These are phyloP conservation scores for Exophiala calicioides DNA, from an alignment of 2,329 filamentous ascomycete species.

Conservation along the genomic window DNA sequence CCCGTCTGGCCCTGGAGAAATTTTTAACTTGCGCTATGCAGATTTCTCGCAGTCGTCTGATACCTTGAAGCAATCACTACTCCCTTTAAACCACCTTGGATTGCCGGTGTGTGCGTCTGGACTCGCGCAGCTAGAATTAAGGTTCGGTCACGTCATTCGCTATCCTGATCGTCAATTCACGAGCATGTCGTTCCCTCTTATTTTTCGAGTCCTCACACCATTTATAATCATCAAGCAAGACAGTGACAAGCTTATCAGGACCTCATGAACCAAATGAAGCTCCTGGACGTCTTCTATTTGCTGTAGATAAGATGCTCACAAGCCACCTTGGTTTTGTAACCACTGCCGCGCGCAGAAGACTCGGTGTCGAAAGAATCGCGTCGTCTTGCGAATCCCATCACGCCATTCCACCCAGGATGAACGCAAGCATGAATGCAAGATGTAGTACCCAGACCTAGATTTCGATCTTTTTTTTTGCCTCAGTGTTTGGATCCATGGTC, in stretches of 20 bases:
- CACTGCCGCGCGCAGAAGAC: neutral
- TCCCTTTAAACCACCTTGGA: too few species aligned
- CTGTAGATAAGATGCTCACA: neutral
- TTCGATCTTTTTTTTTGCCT: too few species aligned
- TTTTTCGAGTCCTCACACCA: neutral
- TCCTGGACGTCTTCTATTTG: neutral
- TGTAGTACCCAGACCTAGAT: too few species aligned
- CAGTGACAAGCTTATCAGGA: neutral
- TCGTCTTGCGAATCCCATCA: constrained; percentile 8
- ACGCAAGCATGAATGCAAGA: too few species aligned
- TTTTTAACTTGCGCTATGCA: too few species aligned
- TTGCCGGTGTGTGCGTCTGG: too few species aligned
- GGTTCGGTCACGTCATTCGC: constrained; percentile 19
- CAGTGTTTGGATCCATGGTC: too few species aligned
- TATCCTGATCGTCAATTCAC: constrained; percentile 12
- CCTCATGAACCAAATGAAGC: constrained; percentile 1
- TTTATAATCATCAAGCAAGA: neutral
- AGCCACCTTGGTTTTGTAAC: neutral
- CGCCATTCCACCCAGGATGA: constrained; percentile 1
- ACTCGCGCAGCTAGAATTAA: too few species aligned
- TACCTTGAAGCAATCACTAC: too few species aligned
- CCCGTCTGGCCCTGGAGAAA: too few species aligned
- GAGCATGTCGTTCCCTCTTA: neutral
- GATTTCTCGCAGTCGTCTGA: too few species aligned
- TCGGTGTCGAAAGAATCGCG: neutral